Percentiles rank a stretch among this genome's conserved stretches.
Conservation (phyloP, 768 basidiomycete species). For the Xanthoconium purpureum region DNA sequence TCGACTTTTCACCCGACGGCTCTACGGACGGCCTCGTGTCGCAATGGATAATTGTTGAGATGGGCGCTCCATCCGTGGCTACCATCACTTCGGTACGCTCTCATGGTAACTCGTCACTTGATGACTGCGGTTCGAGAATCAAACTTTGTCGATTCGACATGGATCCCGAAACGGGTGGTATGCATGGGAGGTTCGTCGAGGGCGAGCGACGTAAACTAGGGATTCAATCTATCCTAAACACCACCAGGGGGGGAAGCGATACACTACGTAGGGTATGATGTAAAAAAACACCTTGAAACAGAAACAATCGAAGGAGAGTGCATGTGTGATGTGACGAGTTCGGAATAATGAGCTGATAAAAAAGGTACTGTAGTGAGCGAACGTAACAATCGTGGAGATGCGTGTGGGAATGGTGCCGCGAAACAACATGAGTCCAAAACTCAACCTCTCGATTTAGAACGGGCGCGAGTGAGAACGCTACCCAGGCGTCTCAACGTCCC, state of each 20-base stretch:
- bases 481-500: constrained; percentile 21
- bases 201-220: not conserved
- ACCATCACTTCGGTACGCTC: constrained; percentile 16
- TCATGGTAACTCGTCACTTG: constrained; percentile 10
- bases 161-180: too few relatives aligned
- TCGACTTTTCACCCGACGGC: not conserved
- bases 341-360: constrained; percentile 16
- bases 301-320: not conserved
- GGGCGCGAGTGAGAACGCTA: constrained; percentile 18
- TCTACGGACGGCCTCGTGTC: not conserved
- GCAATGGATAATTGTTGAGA: not conserved
- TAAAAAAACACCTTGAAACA: not conserved
- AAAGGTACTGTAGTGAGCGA: constrained; percentile 2
- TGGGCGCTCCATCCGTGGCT: constrained; percentile 2
- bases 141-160: constrained; percentile 10
- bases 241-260: constrained; percentile 1
- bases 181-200: too few relatives aligned
- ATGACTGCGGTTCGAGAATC: constrained; percentile 1
- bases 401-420: constrained; percentile 4
- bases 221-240: constrained; percentile 2
- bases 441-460: constrained; percentile 22
- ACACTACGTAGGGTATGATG: constrained; percentile 14
- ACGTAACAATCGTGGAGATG: constrained; percentile 6
- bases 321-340: not conserved
- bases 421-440: not conserved